Base-by-base conservation (phyloP, 225 moss, liverwort and hornwort genomes). In the Bryoerythrophyllum caledonicum region DNA sequence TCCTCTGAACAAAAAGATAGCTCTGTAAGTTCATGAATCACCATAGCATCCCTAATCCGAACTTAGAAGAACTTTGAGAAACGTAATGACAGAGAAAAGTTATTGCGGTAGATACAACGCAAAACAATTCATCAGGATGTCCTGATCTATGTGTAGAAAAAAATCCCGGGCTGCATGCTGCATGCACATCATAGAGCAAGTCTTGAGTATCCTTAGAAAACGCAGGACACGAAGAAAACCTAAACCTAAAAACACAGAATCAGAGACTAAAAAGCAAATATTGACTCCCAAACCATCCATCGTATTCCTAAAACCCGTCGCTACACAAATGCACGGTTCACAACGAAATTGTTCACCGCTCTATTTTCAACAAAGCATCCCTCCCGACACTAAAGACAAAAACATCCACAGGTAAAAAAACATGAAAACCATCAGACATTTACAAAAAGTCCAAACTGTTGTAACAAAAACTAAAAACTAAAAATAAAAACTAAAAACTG, bases 1-100 rank as follows among this genome's bases (percentile, higher is more conserved):
- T 81, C 67, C 67, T 75, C 84, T 81, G 57, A 2, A 71, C 53
- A 61, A 30, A 73, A 58, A 76, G 16, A 34, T 34, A 44, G 23
- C 35, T 38, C 34, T 32, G 37, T 69, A 51, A 76, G 41, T 32
- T 68, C 15, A 40, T 40, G 15, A 38, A 55, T 17, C 60, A 40
- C 63, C 48, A 30, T 72, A 8, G 38, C 25, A 60, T 11, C 28
- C 54, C 38, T 58, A 16, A 52, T 21, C 26, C 48, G 48, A 68
- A 63, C 25, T 46, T 15, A 26, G 28, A 71, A 53, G 66, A 25
- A 49, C 24, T 19, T 43, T 23, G 20, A 5, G 13, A 49, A 23
- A 61, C 35, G 26, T 16, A 72, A 61, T 10, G 12, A 54, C 23
- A 64, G 41, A 13, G 24, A 59, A 30, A 57, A 24, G 20, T 24